These are phyloP conservation scores for Coprinopsis strossmayeri DNA, from an alignment of 768 basidiomycete species.

Conservation along the genomic window DNA sequence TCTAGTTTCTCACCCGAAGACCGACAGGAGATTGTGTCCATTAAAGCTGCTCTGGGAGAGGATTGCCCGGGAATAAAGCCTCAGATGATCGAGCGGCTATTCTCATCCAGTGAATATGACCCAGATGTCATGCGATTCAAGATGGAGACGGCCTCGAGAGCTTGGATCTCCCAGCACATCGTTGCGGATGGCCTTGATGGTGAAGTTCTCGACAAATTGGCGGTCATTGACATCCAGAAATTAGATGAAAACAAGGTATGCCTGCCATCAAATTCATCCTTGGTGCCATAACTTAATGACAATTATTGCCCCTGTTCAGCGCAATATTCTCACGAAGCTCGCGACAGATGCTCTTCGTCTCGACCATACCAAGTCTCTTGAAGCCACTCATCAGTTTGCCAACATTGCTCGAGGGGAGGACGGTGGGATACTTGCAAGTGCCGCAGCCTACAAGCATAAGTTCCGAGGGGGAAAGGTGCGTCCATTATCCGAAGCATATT, in stretches of 20 bases:
- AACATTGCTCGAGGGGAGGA: slow-evolving; percentile 10
- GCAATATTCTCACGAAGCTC: slow-evolving; percentile 40
- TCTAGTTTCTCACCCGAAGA: slow-evolving; percentile 32
- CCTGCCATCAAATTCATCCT: background rate
- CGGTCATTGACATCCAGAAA: slow-evolving; percentile 37
- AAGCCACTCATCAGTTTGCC: slow-evolving; percentile 35
- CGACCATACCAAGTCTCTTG: slow-evolving; percentile 39
- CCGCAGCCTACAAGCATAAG: slow-evolving; percentile 15
- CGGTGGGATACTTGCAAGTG: slow-evolving; percentile 1
- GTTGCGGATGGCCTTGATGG: slow-evolving; percentile 33
- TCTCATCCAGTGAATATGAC: slow-evolving; percentile 31
- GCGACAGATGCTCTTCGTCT: slow-evolving; percentile 38
- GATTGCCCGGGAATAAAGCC: slow-evolving; percentile 24
- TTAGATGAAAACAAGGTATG: slow-evolving; percentile 12
- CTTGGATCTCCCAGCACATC: slow-evolving; percentile 47
- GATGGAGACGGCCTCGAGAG: slow-evolving; percentile 34
- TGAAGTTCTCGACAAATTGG: slow-evolving; percentile 34
- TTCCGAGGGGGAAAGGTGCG: slow-evolving; percentile 32
- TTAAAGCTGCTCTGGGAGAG: slow-evolving; percentile 35
- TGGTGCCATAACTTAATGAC: slow-evolving; percentile 4
- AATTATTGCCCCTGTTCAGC: slow-evolving; percentile 1
- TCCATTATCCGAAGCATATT: background rate
- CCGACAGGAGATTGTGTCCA: slow-evolving; percentile 34
- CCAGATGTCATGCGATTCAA: slow-evolving; percentile 21
- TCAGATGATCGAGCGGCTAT: slow-evolving; percentile 30